phyloP scores from a whole-genome alignment of 2,329 filamentous ascomycete genomes.

The Cercospora brassicicola region DNA sequence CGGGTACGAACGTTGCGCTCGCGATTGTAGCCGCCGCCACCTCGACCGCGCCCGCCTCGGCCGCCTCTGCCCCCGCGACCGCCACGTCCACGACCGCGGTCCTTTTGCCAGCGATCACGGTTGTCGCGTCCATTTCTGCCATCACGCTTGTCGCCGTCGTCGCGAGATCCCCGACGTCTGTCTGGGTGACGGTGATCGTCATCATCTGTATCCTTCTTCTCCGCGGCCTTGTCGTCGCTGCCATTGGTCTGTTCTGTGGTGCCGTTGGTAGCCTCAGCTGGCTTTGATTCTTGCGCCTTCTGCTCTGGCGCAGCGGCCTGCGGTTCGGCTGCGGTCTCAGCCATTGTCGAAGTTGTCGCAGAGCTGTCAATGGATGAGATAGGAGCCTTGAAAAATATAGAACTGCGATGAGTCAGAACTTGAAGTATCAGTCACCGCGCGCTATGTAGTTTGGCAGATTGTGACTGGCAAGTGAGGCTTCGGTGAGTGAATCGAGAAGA shows the following conservation, averaged over 20 bases:
- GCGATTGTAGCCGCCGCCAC: constrained; percentile 22
- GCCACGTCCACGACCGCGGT: constrained; percentile 19
- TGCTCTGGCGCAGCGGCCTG: constrained; percentile 25
- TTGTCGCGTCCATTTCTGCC: constrained; percentile 21
- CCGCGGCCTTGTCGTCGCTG: constrained; percentile 17
- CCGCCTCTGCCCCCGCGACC: constrained; percentile 22
- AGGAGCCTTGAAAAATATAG: constrained; percentile 4
- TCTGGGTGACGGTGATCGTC: constrained; percentile 25
- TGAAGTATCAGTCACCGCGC: not conserved
- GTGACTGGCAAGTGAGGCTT: constrained; percentile 1
- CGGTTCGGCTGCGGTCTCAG: constrained; percentile 24
- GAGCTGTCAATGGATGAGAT: constrained; percentile 3
- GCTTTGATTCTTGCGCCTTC: constrained; percentile 21
- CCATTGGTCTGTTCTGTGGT: constrained; percentile 21
- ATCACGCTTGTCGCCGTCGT: constrained; percentile 24
- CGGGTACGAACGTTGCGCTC: constrained; percentile 29
- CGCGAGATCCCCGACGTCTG: constrained; percentile 8
- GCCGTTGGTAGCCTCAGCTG: constrained; percentile 24
- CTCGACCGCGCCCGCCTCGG: constrained; percentile 12
- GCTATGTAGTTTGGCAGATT: not conserved
- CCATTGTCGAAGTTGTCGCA: constrained; percentile 20
- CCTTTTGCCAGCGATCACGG: constrained; percentile 19
- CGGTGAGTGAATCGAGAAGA: constrained; percentile 8
- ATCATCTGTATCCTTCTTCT: constrained; percentile 22
- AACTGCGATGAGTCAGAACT: not conserved